These are phyloP conservation scores for Erodium chrysanthum DNA, from an alignment of 441 rosid genomes.

Conservation along the genomic window DNA sequence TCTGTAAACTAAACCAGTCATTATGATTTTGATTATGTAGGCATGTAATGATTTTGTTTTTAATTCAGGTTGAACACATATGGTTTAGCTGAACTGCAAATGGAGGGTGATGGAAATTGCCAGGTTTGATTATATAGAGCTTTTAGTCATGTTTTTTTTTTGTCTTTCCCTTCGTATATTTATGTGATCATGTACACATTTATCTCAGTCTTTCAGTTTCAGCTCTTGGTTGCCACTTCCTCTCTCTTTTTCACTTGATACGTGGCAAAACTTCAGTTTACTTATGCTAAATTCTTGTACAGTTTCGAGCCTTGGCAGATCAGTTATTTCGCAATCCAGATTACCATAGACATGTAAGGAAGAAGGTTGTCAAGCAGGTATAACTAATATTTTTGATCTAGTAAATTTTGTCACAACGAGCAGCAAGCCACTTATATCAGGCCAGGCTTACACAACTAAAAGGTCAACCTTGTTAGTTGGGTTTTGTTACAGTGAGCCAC, in stretches of 20 bases:
- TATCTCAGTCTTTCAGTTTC: too few relatives aligned
- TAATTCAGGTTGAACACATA: conserved; percentile 58
- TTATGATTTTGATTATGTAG: too few relatives aligned
- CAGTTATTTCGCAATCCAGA: conserved; percentile 76
- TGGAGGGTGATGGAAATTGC: conserved; percentile 95
- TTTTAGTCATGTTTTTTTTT: conserved; percentile 6
- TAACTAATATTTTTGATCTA: background rate
- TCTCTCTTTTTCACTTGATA: background rate
- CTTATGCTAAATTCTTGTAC: conserved; percentile 8
- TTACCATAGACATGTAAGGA: conserved; percentile 72
- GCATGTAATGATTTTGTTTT: conserved; percentile 16
- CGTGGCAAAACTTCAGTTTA: conserved; percentile 1
- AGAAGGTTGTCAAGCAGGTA: conserved; percentile 82
- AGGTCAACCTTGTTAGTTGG: too few relatives aligned
- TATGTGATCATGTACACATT: background rate
- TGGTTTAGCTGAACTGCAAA: conserved; percentile 74
- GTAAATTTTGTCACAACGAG: too few relatives aligned
- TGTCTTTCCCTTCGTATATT: background rate
- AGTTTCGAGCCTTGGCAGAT: conserved; percentile 96
- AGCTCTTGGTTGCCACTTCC: background rate
- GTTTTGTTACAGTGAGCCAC: too few relatives aligned
- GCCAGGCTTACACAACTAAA: too few relatives aligned
- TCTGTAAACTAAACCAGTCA: background rate
- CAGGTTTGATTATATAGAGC: conserved; percentile 42
- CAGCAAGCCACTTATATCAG: too few relatives aligned